Evolutionary conservation across 2,329 filamentous ascomycete genomes (phyloP).

Genomic region (Simplicillium sp.): DNA sequence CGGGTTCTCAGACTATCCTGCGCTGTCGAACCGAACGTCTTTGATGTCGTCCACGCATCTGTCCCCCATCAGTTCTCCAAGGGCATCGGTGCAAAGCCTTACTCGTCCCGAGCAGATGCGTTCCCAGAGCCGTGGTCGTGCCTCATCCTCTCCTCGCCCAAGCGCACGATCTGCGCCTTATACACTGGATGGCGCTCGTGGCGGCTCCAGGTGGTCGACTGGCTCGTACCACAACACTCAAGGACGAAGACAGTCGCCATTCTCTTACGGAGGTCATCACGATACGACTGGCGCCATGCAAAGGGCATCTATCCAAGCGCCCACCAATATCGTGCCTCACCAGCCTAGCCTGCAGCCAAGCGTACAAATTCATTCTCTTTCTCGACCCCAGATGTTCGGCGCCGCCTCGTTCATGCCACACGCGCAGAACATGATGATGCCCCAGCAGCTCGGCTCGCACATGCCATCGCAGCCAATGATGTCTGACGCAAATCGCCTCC

Average conservation of each 20-base stretch:
- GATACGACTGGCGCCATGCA: conserved; percentile 49
- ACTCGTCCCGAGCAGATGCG: conserved; percentile 49
- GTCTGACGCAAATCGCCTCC: conserved; percentile 42
- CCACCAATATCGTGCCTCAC: conserved; percentile 10
- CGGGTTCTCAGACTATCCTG: conserved; percentile 60
- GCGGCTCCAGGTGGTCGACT: conserved; percentile 69
- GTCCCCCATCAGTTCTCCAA: conserved; percentile 64
- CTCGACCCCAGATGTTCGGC: conserved; percentile 25
- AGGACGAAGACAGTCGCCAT: conserved; percentile 47
- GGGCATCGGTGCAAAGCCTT: conserved; percentile 48
- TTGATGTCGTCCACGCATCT: conserved; percentile 61
- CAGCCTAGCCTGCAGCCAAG: not conserved
- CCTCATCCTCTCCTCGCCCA: conserved; percentile 62
- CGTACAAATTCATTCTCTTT: conserved; percentile 44
- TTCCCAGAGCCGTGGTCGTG: conserved; percentile 57
- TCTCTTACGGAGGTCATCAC: conserved; percentile 51
- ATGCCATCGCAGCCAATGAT: conserved; percentile 39
- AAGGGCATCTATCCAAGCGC: conserved; percentile 43
- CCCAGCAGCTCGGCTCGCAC: conserved; percentile 37
- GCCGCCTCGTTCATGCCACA: conserved; percentile 12
- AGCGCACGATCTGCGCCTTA: conserved; percentile 62
- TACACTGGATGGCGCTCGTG: conserved; percentile 54
- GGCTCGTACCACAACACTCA: conserved; percentile 56
- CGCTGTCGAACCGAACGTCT: conserved; percentile 58
- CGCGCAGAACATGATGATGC: conserved; percentile 50